Base-by-base conservation (phyloP, 2,329 filamentous ascomycete species). In the Dactylellina parvicollis region DNA sequence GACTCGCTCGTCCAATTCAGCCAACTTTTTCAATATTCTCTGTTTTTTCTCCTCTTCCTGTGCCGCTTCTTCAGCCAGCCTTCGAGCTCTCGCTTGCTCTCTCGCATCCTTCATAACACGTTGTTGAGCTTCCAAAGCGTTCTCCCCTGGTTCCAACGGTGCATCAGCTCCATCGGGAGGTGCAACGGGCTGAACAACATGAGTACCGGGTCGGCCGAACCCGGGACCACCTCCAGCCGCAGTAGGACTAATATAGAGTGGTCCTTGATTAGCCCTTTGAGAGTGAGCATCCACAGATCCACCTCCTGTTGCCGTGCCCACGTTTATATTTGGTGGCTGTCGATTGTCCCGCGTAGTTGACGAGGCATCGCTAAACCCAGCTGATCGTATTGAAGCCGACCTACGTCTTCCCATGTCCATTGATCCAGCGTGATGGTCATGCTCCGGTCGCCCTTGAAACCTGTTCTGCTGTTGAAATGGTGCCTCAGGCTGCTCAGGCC, bases 31-130 rank as follows among this genome's bases (percentile, higher is more conserved):
- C 8, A 85, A 86, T 73, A 93, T 88, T 22, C 90, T 86, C 78
- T 91, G 89, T 77, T 86, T 85, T 70, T 85, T 86, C 16, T 86
- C 90, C n/a, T 87, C 89, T 78, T 92, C 89, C 77, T 91, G 89
- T n/a, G 84, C 85, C 18, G 86, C 88, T 77, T 90, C 88, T 79
- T 92, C 86, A 67, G 90, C 89, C 71, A 87, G 82, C 50, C 87
- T 84, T 66, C 89, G 85, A 78, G 90, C 88, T 78, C 89, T 88
- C 18, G 89, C 90, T 57, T 87, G 82, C 77, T 92, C 89, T 4
- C 88, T 84, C 38, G 87, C 86, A 77, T 91, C 88, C 36, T 85
- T 85, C 90, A 93, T 92, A 20, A 91, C 79, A 2, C 82, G 81
- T 76, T 85, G 81, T 84, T 90, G 85, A 83, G 90, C 81, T 86